These are phyloP conservation scores for Kokia cookei DNA, from an alignment of 441 rosid species.

Conservation along the genomic window DNA sequence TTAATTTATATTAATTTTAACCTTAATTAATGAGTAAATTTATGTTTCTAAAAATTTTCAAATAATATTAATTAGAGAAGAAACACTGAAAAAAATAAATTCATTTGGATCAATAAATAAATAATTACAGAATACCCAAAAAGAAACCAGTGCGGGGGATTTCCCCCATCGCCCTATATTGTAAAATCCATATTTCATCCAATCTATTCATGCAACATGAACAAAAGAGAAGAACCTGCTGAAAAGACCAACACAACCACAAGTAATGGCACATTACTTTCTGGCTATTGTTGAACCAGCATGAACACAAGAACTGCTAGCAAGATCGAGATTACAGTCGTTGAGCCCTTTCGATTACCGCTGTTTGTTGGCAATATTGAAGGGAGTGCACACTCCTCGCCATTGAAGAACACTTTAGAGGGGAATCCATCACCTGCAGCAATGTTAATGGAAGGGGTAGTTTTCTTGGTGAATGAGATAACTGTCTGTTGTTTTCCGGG, in stretches of 20 bases:
- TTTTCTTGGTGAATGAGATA: conserved; percentile 83
- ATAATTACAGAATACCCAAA: background rate
- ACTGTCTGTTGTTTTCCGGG: conserved; percentile 97
- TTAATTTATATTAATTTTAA: no score
- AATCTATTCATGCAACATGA: background rate
- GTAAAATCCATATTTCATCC: background rate
- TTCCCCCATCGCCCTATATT: background rate
- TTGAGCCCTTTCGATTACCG: conserved; percentile 24
- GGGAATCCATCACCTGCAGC: conserved; percentile 85
- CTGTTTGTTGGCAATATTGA: conserved; percentile 44
- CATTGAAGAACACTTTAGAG: conserved; percentile 84
- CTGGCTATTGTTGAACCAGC: conserved; percentile 30
- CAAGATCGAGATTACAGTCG: conserved; percentile 15
- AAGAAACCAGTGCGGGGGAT: background rate
- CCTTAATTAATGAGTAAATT: no score
- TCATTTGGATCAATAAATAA: background rate
- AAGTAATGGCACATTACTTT: background rate
- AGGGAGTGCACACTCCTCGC: conserved; percentile 90
- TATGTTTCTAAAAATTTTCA: background rate
- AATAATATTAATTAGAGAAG: background rate
- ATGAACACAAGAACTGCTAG: conserved; percentile 31
- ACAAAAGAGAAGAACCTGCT: conserved; percentile 7
- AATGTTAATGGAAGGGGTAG: conserved; percentile 57
- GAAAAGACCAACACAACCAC: background rate
- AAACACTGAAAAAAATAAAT: background rate